Base-by-base conservation (phyloP, 805 yeast species). In the Candida adriatica region DNA sequence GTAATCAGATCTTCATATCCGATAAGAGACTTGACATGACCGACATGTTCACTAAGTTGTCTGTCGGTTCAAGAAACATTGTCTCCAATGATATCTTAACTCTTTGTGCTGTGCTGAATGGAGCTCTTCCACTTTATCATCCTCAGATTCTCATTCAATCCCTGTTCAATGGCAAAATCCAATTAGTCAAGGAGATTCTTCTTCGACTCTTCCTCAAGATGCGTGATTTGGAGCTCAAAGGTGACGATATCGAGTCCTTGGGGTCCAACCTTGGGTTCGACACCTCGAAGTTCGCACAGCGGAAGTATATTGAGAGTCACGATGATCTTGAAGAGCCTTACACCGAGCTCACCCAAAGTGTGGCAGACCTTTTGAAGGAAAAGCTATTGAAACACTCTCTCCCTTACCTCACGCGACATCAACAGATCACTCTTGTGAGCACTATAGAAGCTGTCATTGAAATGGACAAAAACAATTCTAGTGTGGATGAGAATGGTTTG, bases 351-450 rank as follows among this genome's bases (percentile, higher is more conserved):
- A 63, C 62, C 35, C 45, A 51, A 8, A 46, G 52, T 3, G 63
- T 74, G 13, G 64, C 73, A 4, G 64, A 59, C 1, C 52, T 70
- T 3, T 58, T 88, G 15, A 58, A 65, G 11, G 81, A 79, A 15
- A 73, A 73, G 38, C 60, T 88, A 31, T 73, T 75, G 25, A 75
- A 70, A 37, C 62, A 71, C 5, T 66, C 90, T 2, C 59, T 88
- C 17, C 96, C 96, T 0, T 78, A 79, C 39, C 53, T 88, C 18
- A 86, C 95, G 0, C 75, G 95, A 38, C 96, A 88, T 58, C 96
- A 88, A 53, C 97, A 88, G 49, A 75, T 79, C 18, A 86, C 96
- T 0, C 64, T 88, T 17, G 65, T 79, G 2, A 73, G 83, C 11
- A 74, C 85, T 3, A 64, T 85, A 6, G 77, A 73, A 29, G 78